A percentile compares a stretch with the other conserved stretches of the same genome.
Evolutionary conservation across 352 stramenopile genomes (phyloP).

Genomic region (Phytophthora agathidicida): DNA sequence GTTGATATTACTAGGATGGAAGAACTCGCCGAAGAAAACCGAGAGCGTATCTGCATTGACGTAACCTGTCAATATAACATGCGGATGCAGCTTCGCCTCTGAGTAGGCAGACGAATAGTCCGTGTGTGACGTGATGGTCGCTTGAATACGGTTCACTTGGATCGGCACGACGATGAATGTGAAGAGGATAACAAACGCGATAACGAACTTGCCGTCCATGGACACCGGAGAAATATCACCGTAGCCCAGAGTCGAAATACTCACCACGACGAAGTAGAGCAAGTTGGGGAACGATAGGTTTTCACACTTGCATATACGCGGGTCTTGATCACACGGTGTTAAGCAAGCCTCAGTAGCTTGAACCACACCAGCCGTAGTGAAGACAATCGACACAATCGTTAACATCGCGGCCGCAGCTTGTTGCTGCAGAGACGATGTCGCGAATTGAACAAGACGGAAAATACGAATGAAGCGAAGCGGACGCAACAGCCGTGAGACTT

Average conservation of each 20-base stretch:
- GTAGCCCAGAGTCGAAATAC: conserved; percentile 86
- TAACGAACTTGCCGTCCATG: conserved; percentile 70
- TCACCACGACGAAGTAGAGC: conserved; percentile 87
- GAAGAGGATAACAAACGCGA: conserved; percentile 83
- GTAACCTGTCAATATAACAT: conserved; percentile 77
- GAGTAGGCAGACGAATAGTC: conserved; percentile 82
- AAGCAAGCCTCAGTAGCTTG: conserved; percentile 73
- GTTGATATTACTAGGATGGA: conserved; percentile 84
- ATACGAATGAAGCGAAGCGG: conserved; percentile 71
- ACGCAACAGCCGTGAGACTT: conserved; percentile 46
- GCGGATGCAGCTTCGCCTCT: conserved; percentile 73
- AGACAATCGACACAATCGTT: conserved; percentile 74
- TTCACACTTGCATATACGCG: conserved; percentile 49
- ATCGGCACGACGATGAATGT: conserved; percentile 85
- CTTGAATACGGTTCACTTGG: conserved; percentile 76
- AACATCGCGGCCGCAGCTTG: conserved; percentile 67
- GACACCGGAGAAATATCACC: conserved; percentile 80
- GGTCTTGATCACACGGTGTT: conserved; percentile 24
- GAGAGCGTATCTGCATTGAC: conserved; percentile 68
- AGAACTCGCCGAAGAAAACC: conserved; percentile 85
- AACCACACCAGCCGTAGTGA: conserved; percentile 69
- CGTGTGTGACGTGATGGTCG: conserved; percentile 80
- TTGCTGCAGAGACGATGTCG: conserved; percentile 71
- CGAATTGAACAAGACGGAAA: conserved; percentile 79
- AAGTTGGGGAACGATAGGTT: conserved; percentile 74